Conservation (phyloP, 2,329 filamentous ascomycete species). For the Pestalotiopsis fici region DNA sequence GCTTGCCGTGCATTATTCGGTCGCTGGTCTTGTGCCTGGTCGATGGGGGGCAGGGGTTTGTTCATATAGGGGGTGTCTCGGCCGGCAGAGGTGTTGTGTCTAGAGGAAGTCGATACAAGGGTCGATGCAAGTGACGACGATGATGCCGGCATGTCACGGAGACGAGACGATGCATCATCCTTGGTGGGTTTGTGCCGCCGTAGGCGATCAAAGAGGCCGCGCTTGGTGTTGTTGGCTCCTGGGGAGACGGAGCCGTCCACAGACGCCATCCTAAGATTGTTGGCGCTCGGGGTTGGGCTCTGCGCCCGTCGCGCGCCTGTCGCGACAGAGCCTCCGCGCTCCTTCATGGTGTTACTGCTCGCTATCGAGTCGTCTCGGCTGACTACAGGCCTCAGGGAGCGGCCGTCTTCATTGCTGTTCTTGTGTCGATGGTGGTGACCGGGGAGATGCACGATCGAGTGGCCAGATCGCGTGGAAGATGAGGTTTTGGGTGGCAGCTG, state of each 20-base stretch:
- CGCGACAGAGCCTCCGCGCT: constrained; percentile 46
- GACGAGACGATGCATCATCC: constrained; percentile 41
- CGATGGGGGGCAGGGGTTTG: constrained; percentile 29
- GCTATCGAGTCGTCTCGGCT: constrained; percentile 74
- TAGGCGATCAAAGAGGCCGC: constrained; percentile 51
- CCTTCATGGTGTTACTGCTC: constrained; percentile 50
- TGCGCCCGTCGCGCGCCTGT: constrained; percentile 60
- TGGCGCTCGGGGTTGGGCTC: constrained; percentile 79
- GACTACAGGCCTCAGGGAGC: constrained; percentile 68
- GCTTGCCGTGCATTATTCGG: constrained; percentile 38
- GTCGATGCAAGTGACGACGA: constrained; percentile 54
- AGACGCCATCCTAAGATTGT: constrained; percentile 57
- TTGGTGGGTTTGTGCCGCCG: constrained; percentile 58
- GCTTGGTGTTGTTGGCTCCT: constrained; percentile 43
- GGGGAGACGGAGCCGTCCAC: constrained; percentile 62
- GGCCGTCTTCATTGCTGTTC: constrained; percentile 66
- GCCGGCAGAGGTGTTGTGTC: constrained; percentile 41
- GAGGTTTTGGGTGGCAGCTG: constrained; percentile 61
- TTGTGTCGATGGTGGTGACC: constrained; percentile 68
- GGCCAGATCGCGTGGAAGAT: constrained; percentile 61
- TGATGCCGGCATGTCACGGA: constrained; percentile 53
- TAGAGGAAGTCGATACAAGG: constrained; percentile 51
- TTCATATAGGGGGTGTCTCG: constrained; percentile 38
- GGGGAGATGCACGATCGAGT: constrained; percentile 64
- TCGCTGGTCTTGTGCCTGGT: constrained; percentile 20